phyloP scores from a whole-genome alignment of 2,329 filamentous ascomycete species.

The Cercospora brassicicola region DNA sequence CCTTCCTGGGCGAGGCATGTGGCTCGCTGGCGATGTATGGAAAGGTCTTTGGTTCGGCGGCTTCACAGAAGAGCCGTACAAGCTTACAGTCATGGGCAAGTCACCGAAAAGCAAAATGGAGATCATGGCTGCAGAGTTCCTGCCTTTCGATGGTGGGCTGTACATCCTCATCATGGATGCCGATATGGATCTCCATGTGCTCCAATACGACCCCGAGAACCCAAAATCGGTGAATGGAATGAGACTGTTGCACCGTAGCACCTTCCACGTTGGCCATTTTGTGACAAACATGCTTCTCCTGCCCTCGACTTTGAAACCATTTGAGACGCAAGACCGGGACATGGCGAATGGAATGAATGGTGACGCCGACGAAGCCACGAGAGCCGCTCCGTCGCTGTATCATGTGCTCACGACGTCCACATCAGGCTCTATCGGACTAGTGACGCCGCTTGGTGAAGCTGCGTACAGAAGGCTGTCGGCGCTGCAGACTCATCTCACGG shows the following conservation, averaged over 20 bases:
- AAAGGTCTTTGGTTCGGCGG: slow-evolving; percentile 96
- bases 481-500: slow-evolving; percentile 75
- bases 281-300: slow-evolving; percentile 74
- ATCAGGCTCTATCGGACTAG: slow-evolving; percentile 72
- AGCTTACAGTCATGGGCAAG: slow-evolving; percentile 90
- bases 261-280: slow-evolving; percentile 82
- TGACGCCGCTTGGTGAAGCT: slow-evolving; percentile 75
- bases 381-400: slow-evolving; percentile 36
- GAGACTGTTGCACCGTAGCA: slow-evolving; percentile 79
- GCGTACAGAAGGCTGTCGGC: slow-evolving; percentile 81
- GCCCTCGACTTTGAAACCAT: slow-evolving; percentile 59
- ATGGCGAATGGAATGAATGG: slow-evolving; percentile 32
- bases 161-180: slow-evolving; percentile 81
- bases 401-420: slow-evolving; percentile 70
- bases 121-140: slow-evolving; percentile 78
- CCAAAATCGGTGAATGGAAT: slow-evolving; percentile 90
- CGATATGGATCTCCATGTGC: slow-evolving; percentile 80
- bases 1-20: slow-evolving; percentile 78
- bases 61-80: slow-evolving; percentile 96
- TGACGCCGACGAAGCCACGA: slow-evolving; percentile 30
- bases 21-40: slow-evolving; percentile 82
- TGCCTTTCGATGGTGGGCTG: slow-evolving; percentile 80
- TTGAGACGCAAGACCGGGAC: slow-evolving; percentile 42
- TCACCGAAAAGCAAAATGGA: slow-evolving; percentile 70
- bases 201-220: slow-evolving; percentile 95